These are phyloP conservation scores for Verticillium nonalfalfae DNA, from an alignment of 2,329 filamentous ascomycete species.

Conservation along the genomic window DNA sequence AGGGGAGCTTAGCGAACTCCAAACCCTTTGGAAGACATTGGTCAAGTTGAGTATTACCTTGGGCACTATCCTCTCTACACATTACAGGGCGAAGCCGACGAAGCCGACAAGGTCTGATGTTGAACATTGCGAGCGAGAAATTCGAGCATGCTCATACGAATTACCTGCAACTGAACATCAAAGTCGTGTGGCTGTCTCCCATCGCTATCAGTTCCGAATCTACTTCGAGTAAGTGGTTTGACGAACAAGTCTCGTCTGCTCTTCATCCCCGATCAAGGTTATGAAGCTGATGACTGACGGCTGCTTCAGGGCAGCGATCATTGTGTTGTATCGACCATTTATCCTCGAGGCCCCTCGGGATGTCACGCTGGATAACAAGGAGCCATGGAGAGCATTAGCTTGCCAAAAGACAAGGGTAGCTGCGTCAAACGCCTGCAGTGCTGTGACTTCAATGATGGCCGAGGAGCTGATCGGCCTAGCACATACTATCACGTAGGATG, in stretches of 20 bases:
- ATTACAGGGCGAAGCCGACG: no score
- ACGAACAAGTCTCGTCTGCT: background rate
- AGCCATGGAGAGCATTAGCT: background rate
- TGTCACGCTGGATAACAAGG: no score
- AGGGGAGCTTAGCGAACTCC: no score
- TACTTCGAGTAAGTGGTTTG: constrained; percentile 5
- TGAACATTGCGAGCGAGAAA: no score
- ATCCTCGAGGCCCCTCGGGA: constrained; percentile 1
- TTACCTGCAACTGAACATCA: no score
- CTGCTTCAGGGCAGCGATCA: constrained; percentile 1
- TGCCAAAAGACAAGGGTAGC: constrained; percentile 6
- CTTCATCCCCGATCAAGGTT: background rate
- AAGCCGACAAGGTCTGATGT: no score
- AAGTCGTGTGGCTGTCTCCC: background rate
- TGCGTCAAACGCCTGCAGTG: background rate
- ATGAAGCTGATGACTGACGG: background rate
- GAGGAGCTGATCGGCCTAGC: no score
- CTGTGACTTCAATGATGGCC: background rate
- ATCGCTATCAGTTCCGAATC: constrained; percentile 5
- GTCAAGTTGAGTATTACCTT: no score
- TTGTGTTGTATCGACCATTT: constrained; percentile 7
- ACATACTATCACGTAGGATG: background rate
- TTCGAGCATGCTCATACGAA: no score
- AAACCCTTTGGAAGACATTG: no score
- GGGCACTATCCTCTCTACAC: no score